Base-by-base conservation (phyloP, 768 basidiomycete genomes). In the Mycena galopus region DNA sequence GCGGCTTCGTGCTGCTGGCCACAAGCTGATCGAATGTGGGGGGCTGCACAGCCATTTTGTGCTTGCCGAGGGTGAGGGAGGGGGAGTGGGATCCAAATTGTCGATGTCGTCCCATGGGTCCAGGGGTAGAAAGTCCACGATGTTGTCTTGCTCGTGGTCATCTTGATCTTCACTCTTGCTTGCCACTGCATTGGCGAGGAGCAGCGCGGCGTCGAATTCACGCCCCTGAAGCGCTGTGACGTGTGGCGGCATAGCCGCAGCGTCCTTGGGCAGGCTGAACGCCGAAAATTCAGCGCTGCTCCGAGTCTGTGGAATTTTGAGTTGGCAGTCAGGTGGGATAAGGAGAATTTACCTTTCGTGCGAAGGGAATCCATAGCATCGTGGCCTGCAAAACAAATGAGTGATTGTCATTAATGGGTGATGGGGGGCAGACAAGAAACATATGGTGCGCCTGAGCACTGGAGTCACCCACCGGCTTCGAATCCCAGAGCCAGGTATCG, bases 121-220 rank as follows among this genome's bases (percentile, higher is more conserved):
- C 5, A 27, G 42, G 14, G 42, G 42, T 6, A 17, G 42, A 11
- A 19, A 35, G 19, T 21, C 25, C 12, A 14, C 14, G 1, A 42
- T 29, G 29, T 66, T 29, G n/a, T 66, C 55, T 3, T 56, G 25
- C 23, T 66, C 65, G n/a, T 51, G 42, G 32, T 66, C 65, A 7
- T 56, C 25, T 37, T 66, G 65, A 29, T 32, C 23, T 27, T n/a
- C 17, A 29, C 27, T 17, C 39, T 66, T 39, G 3, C 29, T 25
- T 3, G 56, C 65, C 4, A 8, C 10, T 12, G 27, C 27, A 21
- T n/a, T n/a, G n/a, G n/a, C 27, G 21, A 66, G 21, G 11, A 66
- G 65, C 2, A 42, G 37, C 9, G 55, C 23, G 35, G n/a, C n/a
- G 17, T 66, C 55, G 23, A 66, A 66, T 8, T 27, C 21, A 4